Evolutionary conservation across 164 flowering plant genomes (phyloP), one percentile per base, ranked within the genome.

Genomic region (Vitis riparia): DNA sequence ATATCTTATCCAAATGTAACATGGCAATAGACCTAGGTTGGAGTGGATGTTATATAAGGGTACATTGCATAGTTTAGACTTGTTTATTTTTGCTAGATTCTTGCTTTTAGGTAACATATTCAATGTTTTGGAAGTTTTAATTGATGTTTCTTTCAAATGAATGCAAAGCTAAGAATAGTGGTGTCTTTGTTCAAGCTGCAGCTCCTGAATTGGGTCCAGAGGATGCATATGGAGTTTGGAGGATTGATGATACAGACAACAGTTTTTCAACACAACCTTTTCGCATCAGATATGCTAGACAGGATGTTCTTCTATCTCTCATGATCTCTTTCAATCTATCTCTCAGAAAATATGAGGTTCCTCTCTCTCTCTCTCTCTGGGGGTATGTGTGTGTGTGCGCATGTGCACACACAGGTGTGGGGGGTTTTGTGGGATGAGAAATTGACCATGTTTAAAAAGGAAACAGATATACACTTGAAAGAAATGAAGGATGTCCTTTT

Each of bases 191-290:
- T 62, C 75, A 65, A 29, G 37, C 12, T 85, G 88, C 92, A 95
- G 99, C 88, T 78, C 92, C 92, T 68, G 90, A 87, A 67, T 57
- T 88, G 69, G 93, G 89, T 52, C 48, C 87, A 60, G 92, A 80
- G 74, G 88, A 87, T 68, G 68, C 76, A 32, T 70, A 59, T 68
- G 97, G 92, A 30, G 83, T 88, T 58, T 96, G 99, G 99, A 93
- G 85, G 76, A 93, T 96, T 70, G 89, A 92, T 81, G 99, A 96
- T 76, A 66, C 77, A 9, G 99, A 93, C 70, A 90, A 93, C 75
- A 93, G 98, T 79, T 96, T 96, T 72, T 86, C 79, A 19, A 88
- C 97, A 15, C 98, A 90, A 83, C 98, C 99, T 79, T 96, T 96
- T 68, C 84, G 91, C 75, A 96, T 96, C 68, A 93, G 86, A 79